Evolutionary conservation across 2,329 filamentous ascomycete species (phyloP).

Genomic region (Clonostachys chloroleuca): DNA sequence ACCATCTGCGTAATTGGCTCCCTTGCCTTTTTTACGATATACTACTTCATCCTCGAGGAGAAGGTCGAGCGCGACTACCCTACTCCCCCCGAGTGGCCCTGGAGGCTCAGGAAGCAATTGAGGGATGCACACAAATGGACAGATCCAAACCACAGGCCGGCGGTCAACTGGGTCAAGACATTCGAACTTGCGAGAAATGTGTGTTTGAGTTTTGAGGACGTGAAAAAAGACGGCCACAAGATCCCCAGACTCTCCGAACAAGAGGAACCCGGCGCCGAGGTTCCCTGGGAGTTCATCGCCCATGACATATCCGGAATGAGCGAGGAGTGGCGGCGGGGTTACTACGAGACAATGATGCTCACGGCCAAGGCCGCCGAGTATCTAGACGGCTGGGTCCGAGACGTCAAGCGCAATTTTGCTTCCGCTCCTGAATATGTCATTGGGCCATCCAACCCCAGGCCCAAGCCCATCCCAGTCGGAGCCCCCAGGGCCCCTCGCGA

Average conservation of each 20-base stretch:
- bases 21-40: constrained; percentile 54
- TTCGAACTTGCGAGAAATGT: constrained; percentile 56
- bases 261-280: constrained; percentile 59
- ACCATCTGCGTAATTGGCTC: constrained; percentile 61
- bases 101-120: constrained; percentile 63
- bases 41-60: constrained; percentile 68
- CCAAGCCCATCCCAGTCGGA: constrained; percentile 65
- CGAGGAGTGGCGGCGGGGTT: constrained; percentile 81
- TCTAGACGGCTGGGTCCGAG: constrained; percentile 73
- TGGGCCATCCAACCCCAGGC: constrained; percentile 79
- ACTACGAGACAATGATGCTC: constrained; percentile 78
- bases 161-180: constrained; percentile 64
- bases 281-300: constrained; percentile 57
- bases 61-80: constrained; percentile 71
- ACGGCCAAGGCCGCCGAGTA: constrained; percentile 74
- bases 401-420: constrained; percentile 47
- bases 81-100: constrained; percentile 78
- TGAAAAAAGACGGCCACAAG: not conserved
- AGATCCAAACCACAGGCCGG: constrained; percentile 39
- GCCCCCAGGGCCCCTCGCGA: constrained; percentile 62
- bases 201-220: constrained; percentile 65
- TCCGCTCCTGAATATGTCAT: constrained; percentile 72
- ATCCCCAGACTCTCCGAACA: constrained; percentile 3
- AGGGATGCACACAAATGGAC: constrained; percentile 59
- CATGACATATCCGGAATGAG: constrained; percentile 71